Evolutionary conservation across 805 yeast genomes (phyloP).

Genomic region (Kodamaea nitidulidarum): DNA sequence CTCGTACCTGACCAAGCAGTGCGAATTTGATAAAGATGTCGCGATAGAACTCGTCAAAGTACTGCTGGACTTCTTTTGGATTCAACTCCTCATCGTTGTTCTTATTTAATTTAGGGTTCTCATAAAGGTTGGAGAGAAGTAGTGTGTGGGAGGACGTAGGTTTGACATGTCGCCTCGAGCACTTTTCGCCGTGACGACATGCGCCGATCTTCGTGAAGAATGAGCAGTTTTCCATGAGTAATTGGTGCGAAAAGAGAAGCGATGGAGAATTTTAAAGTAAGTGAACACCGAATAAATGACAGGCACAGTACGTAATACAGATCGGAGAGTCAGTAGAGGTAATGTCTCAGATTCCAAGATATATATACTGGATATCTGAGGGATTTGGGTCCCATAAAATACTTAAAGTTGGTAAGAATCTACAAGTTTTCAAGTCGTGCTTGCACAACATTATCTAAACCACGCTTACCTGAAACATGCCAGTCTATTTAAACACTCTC

Average conservation of each 20-base stretch:
- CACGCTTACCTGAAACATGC: neutral
- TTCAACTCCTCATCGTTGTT: conserved; percentile 29
- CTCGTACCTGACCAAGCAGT: conserved; percentile 48
- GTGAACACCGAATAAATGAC: no score
- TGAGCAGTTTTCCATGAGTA: conserved; percentile 31
- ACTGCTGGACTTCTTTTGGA: conserved; percentile 37
- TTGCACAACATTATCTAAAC: neutral
- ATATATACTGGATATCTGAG: no score
- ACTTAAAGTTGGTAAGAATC: no score
- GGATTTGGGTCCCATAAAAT: no score
- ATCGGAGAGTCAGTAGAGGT: no score
- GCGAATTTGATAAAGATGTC: conserved; percentile 68
- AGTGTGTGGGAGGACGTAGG: conserved; percentile 67
- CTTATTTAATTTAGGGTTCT: conserved; percentile 49
- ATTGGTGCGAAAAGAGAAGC: neutral
- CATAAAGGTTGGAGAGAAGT: conserved; percentile 59
- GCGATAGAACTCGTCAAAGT: conserved; percentile 60
- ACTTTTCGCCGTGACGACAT: conserved; percentile 87
- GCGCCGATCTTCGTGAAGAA: conserved; percentile 86
- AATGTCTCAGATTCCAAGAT: no score
- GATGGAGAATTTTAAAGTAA: neutral
- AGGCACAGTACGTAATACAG: no score
- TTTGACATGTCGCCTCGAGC: conserved; percentile 67
- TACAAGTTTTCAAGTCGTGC: no score
- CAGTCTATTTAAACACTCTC: neutral